Base-by-base conservation (phyloP, 2,329 filamentous ascomycete genomes). In the Albophoma yamanashiensis region DNA sequence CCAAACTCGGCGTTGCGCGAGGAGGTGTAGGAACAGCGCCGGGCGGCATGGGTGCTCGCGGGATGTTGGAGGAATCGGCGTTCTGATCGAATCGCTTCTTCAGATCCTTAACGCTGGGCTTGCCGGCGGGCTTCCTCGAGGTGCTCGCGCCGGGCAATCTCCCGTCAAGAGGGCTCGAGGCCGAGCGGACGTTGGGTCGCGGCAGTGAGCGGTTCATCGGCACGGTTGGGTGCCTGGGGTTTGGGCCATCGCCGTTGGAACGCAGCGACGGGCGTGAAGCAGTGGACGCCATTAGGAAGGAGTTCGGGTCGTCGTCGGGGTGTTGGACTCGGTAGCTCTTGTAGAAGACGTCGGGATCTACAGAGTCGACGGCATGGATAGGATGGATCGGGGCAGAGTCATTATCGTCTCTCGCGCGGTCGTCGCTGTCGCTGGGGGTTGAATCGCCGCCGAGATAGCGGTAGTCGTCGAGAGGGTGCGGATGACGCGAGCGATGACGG, bases 51-150 rank as follows among this genome's bases (percentile, higher is more conserved):
- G 72, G 69, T 64, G 73, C 74, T 63, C 74, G 75, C 59, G 71
- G 65, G 59, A 74, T 69, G 52, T 72, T 68, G 56, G 67, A 62
- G 50, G 64, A 60, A 60, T 72, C 76, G 63, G 72, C 76, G 65
- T 80, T 85, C 68, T 87, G 84, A 72, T 93, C 89, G 74, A 93
- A 94, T 59, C 83, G 86, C 73, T 87, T 90, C 67, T 89, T 86
- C 63, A 94, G 78, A 69, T 94, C 89, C 74, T 88, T 91, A 66
- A 94, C 89, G 62, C 88, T 92, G n/a, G 85, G 79, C 65, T 88
- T 81, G 52, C 69, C 65, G 14, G 67, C 64, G 65, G 74, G 67
- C 55, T 70, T 69, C 58, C 68, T 68, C 50, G 69, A 75, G 59
- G 69, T 64, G 55, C 65, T 64, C 55, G 67, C 64, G 55, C 60